Evolutionary conservation across 768 basidiomycete species (phyloP), one percentile per base, ranked within the genome.

Genomic region (Phaffia australis): DNA sequence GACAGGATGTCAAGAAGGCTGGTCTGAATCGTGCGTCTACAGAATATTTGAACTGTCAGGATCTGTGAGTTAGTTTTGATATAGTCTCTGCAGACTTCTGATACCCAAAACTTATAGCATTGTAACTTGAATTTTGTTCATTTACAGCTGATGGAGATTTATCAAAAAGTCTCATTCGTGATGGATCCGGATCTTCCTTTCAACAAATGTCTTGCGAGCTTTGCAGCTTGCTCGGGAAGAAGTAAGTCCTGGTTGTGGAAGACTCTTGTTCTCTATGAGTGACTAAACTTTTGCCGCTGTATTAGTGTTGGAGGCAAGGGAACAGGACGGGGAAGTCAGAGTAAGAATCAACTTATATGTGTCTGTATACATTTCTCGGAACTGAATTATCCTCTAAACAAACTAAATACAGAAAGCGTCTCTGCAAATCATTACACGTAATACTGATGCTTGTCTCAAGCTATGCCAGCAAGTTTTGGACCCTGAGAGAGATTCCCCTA

Each of bases 111-210:
- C 60, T 56, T 21, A 29, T 46, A 8, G 0, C 16, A 11, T 19
- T 21, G 5, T 15, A 8, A 1, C 21, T 6, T 19, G 56, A 54
- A 60, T 61, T 47, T 67, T 49, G 64, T 58, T 65, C 27, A n/a
- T 25, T 3, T 56, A 21, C 57, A 74, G 73, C 65, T 75, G 25
- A 72, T 75, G 66, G 56, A 63, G 42, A 52, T 68, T 16, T 71
- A 68, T 56, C 50, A 60, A 27, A 58, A 65, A 48, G 63, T 58
- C 30, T 60, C 70, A 25, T 63, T 73, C 32, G 66, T 62, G 15
- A 14, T 32, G 27, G 27, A 30, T 23, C 25, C 48, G 14, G 63
- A 63, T 21, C 19, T 56, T 6, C 16, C 18, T 1, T 30, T 56
- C 32, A 25, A 50, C 11, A 49, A 50, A 47, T 35, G 62, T 54